phyloP scores from a whole-genome alignment of 139 green algal genomes.

The Chlorella sp. region DNA sequence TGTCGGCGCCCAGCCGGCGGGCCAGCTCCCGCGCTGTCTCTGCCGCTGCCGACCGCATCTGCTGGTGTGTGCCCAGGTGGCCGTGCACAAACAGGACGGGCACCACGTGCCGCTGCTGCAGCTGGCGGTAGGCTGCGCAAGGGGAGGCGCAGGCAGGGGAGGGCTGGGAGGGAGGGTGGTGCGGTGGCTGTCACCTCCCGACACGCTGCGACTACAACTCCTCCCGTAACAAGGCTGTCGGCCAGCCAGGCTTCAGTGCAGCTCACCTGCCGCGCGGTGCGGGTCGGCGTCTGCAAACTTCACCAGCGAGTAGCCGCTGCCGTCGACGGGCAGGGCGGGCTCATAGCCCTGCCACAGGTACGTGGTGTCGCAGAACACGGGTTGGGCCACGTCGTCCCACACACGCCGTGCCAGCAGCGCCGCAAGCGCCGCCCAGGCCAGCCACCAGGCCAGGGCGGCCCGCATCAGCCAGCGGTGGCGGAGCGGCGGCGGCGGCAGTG shows the following conservation, averaged over 20 bases:
- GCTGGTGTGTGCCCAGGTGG: slow-evolving; percentile 39
- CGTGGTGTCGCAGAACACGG: slow-evolving; percentile 39
- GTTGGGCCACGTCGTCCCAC: not conserved
- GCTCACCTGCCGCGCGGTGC: not conserved
- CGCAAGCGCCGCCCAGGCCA: not conserved
- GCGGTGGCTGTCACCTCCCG: not conserved
- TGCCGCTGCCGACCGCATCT: slow-evolving; percentile 36
- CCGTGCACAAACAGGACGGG: slow-evolving; percentile 52
- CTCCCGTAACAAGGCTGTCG: not conserved
- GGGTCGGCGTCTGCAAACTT: slow-evolving; percentile 25
- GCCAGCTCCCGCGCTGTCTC: slow-evolving; percentile 27
- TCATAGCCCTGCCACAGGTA: slow-evolving; percentile 46
- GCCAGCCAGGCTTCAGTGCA: no score
- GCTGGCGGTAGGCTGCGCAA: not conserved
- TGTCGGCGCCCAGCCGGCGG: not conserved
- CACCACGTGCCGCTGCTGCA: not conserved
- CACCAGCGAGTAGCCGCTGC: slow-evolving; percentile 27
- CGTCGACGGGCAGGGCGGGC: not conserved
- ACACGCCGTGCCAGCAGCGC: not conserved
- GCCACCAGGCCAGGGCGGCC: no score
- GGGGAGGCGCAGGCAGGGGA: not conserved
- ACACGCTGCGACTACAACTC: not conserved
- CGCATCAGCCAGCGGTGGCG: no score
- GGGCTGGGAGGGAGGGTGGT: not conserved
- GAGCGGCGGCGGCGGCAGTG: no score